Evolutionary conservation across 2,329 filamentous ascomycete species (phyloP).

Genomic region (Calonectria pauciramosa): DNA sequence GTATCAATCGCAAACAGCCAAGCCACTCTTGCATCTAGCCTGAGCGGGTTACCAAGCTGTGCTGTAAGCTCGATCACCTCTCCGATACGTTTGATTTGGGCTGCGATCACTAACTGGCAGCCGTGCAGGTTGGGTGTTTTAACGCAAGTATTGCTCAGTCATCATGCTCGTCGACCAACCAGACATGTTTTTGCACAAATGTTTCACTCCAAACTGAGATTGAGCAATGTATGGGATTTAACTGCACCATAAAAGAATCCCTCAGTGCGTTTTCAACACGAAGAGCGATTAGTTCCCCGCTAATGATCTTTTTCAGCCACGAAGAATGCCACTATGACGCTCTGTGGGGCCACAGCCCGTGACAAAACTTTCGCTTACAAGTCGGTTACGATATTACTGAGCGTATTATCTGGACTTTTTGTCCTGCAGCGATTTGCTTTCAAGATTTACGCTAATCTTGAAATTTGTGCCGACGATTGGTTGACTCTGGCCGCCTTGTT

Average conservation of each 20-base stretch:
- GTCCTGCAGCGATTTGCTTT: constrained; percentile 58
- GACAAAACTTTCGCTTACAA: constrained; percentile 50
- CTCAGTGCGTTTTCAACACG: constrained; percentile 42
- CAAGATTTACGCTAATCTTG: constrained; percentile 50
- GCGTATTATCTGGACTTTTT: constrained; percentile 54
- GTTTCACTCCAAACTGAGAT: not conserved
- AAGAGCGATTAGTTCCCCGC: not conserved
- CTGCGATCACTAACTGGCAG: not conserved
- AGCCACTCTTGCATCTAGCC: not conserved
- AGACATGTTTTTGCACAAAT: not conserved
- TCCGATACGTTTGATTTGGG: not conserved
- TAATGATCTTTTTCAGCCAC: constrained; percentile 18
- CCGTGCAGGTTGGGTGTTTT: not conserved
- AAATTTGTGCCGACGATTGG: constrained; percentile 56
- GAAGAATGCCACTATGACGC: constrained; percentile 45
- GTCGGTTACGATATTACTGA: constrained; percentile 50
- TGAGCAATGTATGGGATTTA: not conserved
- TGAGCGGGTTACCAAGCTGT: not conserved
- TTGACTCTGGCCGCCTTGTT: constrained; percentile 48
- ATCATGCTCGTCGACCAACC: not conserved
- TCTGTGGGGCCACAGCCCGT: constrained; percentile 45
- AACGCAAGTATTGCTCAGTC: not conserved
- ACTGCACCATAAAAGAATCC: constrained; percentile 48
- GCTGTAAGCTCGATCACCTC: not conserved
- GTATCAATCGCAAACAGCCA: not conserved